Conservation (phyloP, 352 stramenopile species). For the Phytophthora chlamydospora region DNA sequence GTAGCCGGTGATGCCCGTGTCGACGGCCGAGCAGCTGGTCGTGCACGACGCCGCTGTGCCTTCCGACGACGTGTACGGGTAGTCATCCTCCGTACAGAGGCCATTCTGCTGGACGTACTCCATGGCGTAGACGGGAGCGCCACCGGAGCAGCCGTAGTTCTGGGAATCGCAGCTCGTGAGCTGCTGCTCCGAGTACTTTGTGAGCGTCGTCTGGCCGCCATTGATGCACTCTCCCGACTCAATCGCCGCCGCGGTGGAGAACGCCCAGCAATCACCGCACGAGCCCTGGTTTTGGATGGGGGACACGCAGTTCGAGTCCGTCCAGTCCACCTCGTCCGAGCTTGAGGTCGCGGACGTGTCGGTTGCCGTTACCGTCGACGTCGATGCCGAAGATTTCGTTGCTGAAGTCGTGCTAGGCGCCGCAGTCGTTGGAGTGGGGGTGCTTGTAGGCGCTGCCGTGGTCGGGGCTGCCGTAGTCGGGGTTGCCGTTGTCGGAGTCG, state of each 20-base stretch:
- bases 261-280: conserved; percentile 98
- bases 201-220: conserved; percentile 61
- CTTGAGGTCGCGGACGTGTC: conserved; percentile 23
- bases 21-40: conserved; percentile 35
- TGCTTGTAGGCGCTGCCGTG: conserved; percentile 4
- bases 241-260: conserved; percentile 92
- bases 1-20: conserved; percentile 60
- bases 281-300: conserved; percentile 95
- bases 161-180: conserved; percentile 90
- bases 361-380: conserved; percentile 24
- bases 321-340: conserved; percentile 62
- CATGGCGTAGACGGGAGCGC: conserved; percentile 90
- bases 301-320: conserved; percentile 46
- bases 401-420: conserved; percentile 15
- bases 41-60: conserved; percentile 28
- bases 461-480: conserved; percentile 11
- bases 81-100: conserved; percentile 58
- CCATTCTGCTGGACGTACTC: conserved; percentile 91
- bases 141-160: conserved; percentile 92
- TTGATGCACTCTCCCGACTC: conserved; percentile 91
- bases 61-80: conserved; percentile 40
- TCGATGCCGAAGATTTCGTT: conserved; percentile 21
- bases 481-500: conserved; percentile 7
- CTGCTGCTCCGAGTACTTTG: conserved; percentile 93
- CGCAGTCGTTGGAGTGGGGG: conserved; percentile 13